Conservation (phyloP, 257 asterid species). For the Petrea volubilis region DNA sequence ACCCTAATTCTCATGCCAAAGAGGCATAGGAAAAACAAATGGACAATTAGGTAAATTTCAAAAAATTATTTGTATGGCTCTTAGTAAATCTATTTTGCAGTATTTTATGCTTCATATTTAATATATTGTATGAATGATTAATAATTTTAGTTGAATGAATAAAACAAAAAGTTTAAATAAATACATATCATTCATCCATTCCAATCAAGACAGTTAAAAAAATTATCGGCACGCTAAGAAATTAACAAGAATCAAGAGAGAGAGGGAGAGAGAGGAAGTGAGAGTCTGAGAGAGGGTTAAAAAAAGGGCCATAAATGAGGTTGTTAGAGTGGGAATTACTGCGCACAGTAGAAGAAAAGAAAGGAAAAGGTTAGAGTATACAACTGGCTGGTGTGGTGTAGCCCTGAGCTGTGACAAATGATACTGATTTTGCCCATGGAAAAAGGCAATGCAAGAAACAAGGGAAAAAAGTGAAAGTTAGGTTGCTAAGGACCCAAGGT, state of each 20-base stretch:
- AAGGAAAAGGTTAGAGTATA: slow-evolving; percentile 11
- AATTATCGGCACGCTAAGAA: too few relatives aligned
- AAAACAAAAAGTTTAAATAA: too few relatives aligned
- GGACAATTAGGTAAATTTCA: slow-evolving; percentile 24
- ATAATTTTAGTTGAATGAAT: too few relatives aligned
- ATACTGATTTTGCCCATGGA: slow-evolving; percentile 32
- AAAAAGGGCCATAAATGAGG: slow-evolving; percentile 37
- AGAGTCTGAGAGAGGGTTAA: slow-evolving; percentile 3
- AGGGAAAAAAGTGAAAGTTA: slow-evolving; percentile 54
- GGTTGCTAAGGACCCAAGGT: slow-evolving; percentile 49
- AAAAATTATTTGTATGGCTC: slow-evolving; percentile 5
- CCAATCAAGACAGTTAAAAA: too few relatives aligned
- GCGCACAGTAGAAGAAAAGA: slow-evolving; percentile 13
- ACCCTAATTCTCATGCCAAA: slow-evolving; percentile 20
- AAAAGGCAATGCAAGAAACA: slow-evolving; percentile 58
- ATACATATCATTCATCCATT: too few relatives aligned
- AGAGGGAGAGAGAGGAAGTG: neutral
- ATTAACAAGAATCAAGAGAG: slow-evolving; percentile 9
- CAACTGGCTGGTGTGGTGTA: slow-evolving; percentile 40
- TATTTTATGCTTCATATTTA: too few relatives aligned
- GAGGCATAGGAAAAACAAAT: neutral
- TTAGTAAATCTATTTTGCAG: too few relatives aligned
- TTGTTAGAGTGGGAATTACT: slow-evolving; percentile 28
- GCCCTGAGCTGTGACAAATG: slow-evolving; percentile 41
- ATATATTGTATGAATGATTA: too few relatives aligned